Evolutionary conservation across 495 filamentous ascomycete genomes (phyloP).

Genomic region (Xylaria longipes): DNA sequence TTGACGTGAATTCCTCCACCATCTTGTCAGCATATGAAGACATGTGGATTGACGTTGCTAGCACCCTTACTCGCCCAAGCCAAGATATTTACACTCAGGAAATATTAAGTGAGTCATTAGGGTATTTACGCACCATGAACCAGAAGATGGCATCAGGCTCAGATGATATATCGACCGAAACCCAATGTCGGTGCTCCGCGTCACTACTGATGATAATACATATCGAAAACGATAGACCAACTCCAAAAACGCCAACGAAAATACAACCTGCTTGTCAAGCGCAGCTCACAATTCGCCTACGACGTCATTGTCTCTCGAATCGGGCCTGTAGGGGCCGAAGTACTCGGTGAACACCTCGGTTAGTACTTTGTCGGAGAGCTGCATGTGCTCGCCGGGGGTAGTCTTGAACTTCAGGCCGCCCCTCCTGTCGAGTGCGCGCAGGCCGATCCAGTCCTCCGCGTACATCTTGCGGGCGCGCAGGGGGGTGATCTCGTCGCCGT

Average conservation of each 20-base stretch:
- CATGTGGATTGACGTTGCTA: background rate
- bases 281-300: slow-evolving; percentile 36
- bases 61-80: background rate
- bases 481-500: slow-evolving; percentile 68
- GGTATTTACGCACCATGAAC: background rate
- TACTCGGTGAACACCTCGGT: slow-evolving; percentile 73
- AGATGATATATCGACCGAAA: background rate
- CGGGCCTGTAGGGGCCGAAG: slow-evolving; percentile 60
- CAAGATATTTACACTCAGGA: background rate
- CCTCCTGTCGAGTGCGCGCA: slow-evolving; percentile 81
- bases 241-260: slow-evolving; percentile 19
- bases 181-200: background rate
- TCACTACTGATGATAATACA: background rate
- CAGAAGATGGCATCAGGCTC: background rate
- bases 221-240: background rate
- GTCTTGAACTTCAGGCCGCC: slow-evolving; percentile 77
- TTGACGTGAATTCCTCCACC: background rate
- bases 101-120: background rate
- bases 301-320: slow-evolving; percentile 27
- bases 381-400: slow-evolving; percentile 82
- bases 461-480: slow-evolving; percentile 79
- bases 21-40: background rate
- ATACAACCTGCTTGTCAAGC: slow-evolving; percentile 15
- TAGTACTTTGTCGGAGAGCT: slow-evolving; percentile 70
- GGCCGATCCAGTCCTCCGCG: slow-evolving; percentile 91